Evolutionary conservation across 2,329 filamentous ascomycete genomes (phyloP).

Genomic region (Teratosphaeria zuluensis): DNA sequence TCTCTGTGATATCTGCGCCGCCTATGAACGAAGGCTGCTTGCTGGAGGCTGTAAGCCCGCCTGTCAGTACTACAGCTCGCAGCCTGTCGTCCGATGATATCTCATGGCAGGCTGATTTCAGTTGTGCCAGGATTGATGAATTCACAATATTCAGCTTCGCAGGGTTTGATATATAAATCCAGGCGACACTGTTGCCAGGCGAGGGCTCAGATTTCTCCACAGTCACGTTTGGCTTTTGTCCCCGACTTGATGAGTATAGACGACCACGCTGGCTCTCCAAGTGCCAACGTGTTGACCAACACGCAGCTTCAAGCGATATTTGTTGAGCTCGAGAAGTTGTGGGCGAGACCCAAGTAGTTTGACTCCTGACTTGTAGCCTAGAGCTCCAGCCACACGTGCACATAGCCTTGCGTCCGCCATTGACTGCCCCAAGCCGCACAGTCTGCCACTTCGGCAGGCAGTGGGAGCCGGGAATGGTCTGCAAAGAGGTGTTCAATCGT

Average conservation of each 20-base stretch:
- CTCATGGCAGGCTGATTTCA: conserved; percentile 9
- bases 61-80: conserved; percentile 19
- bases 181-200: conserved; percentile 11
- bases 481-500: not conserved
- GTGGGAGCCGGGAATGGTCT: not conserved
- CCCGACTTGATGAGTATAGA: not conserved
- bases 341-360: not conserved
- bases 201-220: not conserved
- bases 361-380: not conserved
- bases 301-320: no score
- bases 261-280: not conserved
- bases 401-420: not conserved
- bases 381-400: not conserved
- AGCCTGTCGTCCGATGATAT: conserved; percentile 9
- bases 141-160: conserved; percentile 20
- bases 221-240: not conserved
- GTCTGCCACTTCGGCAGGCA: not conserved
- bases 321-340: not conserved
- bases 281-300: not conserved
- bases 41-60: conserved; percentile 8
- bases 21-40: conserved; percentile 22
- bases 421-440: not conserved
- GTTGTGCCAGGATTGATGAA: conserved; percentile 8
- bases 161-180: conserved; percentile 18
- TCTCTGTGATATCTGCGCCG: conserved; percentile 22